These are phyloP conservation scores for Trichophyton simii DNA, from an alignment of 2,329 filamentous ascomycete genomes.

Conservation along the genomic window DNA sequence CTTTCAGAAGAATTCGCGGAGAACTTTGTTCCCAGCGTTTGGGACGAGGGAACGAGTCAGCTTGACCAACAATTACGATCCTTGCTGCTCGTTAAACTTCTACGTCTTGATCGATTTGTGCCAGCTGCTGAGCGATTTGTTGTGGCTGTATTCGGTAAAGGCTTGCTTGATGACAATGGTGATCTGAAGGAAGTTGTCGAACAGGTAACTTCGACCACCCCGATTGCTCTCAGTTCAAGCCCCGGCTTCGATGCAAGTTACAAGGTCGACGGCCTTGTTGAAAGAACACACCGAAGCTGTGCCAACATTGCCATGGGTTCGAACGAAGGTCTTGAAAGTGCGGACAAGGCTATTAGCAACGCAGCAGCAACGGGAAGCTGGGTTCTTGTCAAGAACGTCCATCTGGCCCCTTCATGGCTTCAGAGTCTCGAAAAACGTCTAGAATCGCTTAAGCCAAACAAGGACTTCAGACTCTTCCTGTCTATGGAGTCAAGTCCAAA, in stretches of 20 bases:
- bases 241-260: slow-evolving; percentile 97
- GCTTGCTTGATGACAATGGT: slow-evolving; percentile 70
- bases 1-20: slow-evolving; percentile 77
- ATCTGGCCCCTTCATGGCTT: slow-evolving; percentile 88
- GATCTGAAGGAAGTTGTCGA: slow-evolving; percentile 76
- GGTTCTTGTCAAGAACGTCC: slow-evolving; percentile 98
- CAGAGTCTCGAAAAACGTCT: slow-evolving; percentile 95
- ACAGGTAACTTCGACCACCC: slow-evolving; percentile 70
- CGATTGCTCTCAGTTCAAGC: slow-evolving; percentile 84
- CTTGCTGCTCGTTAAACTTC: slow-evolving; percentile 84
- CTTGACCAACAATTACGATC: slow-evolving; percentile 68
- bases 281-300: slow-evolving; percentile 67
- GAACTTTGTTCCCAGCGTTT: slow-evolving; percentile 63
- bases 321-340: slow-evolving; percentile 80
- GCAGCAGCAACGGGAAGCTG: slow-evolving; percentile 85
- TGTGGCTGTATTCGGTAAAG: slow-evolving; percentile 66
- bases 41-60: slow-evolving; percentile 51
- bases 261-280: slow-evolving; percentile 92
- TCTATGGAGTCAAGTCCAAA: slow-evolving; percentile 96
- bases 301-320: slow-evolving; percentile 99
- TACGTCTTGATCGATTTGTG: slow-evolving; percentile 89
- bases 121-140: slow-evolving; percentile 89
- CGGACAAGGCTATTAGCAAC: slow-evolving; percentile 88
- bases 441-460: slow-evolving; percentile 85
- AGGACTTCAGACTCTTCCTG: slow-evolving; percentile 86